Conservation (phyloP, 192 early-diverging fungal species). For the Coemansia sp. region DNA sequence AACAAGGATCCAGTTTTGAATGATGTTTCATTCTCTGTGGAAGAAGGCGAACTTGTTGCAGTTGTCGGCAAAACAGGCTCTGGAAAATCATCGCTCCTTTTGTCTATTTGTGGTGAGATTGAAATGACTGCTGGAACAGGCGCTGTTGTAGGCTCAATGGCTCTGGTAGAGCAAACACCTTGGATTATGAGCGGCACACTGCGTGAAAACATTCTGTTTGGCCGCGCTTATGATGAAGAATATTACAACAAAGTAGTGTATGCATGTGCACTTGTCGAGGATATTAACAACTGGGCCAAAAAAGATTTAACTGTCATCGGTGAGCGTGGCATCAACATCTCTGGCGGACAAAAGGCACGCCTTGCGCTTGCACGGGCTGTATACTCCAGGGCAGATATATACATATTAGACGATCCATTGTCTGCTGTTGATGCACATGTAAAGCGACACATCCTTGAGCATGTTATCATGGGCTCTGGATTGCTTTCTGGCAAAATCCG, state of each 20-base stretch:
- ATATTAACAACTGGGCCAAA: constrained; percentile 58
- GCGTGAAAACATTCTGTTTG: constrained; percentile 21
- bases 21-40: constrained; percentile 57
- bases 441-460: constrained; percentile 60
- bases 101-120: constrained; percentile 82
- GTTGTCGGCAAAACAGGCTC: constrained; percentile 80
- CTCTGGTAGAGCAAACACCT: constrained; percentile 78
- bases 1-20: constrained; percentile 4
- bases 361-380: constrained; percentile 19
- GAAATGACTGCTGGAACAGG: constrained; percentile 53
- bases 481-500: constrained; percentile 56
- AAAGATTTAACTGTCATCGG: constrained; percentile 50
- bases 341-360: constrained; percentile 19
- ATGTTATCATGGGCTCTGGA: constrained; percentile 19
- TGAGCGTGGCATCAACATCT: constrained; percentile 25
- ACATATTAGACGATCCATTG: constrained; percentile 81
- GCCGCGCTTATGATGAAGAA: constrained; percentile 12
- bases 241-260: constrained; percentile 57
- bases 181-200: constrained; percentile 61
- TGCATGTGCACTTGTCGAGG: constrained; percentile 59
- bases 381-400: constrained; percentile 22
- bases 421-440: constrained; percentile 81
- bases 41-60: constrained; percentile 66
- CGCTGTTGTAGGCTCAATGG: constrained; percentile 63
- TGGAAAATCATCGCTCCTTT: constrained; percentile 82